Conservation (phyloP, 495 filamentous ascomycete genomes). For the Podospora tetraspora region DNA sequence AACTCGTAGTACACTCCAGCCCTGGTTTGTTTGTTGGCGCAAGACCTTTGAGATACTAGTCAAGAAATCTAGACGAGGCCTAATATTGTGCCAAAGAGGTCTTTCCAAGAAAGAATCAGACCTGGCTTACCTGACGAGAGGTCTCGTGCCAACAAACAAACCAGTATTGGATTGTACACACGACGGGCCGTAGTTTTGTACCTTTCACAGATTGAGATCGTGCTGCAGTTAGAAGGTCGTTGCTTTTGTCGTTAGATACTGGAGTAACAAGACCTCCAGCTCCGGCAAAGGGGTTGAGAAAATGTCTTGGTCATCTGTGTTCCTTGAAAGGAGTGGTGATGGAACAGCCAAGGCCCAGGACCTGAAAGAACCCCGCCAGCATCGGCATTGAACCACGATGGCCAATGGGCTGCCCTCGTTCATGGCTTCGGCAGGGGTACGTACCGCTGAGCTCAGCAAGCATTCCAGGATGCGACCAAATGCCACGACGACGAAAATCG, state of each 20-base stretch:
- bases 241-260: neutral
- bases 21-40: too few species aligned
- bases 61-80: too few species aligned
- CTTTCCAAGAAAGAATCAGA: too few species aligned
- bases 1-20: neutral
- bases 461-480: conserved; percentile 1
- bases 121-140: too few species aligned
- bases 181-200: neutral
- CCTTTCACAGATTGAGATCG: neutral
- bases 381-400: neutral
- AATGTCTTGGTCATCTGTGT: neutral
- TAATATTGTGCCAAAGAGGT: too few species aligned
- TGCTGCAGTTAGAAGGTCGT: neutral
- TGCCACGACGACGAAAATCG: conserved; percentile 10
- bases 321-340: neutral
- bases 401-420: neutral
- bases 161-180: too few species aligned
- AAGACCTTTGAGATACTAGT: too few species aligned
- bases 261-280: too few species aligned
- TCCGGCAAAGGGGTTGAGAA: neutral
- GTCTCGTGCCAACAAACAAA: too few species aligned
- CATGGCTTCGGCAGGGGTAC: neutral
- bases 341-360: neutral
- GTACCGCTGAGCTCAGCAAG: conserved; percentile 11
- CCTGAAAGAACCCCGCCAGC: neutral